phyloP scores from a whole-genome alignment of 2,329 filamentous ascomycete species.

The Scedosporium minutisporum region DNA sequence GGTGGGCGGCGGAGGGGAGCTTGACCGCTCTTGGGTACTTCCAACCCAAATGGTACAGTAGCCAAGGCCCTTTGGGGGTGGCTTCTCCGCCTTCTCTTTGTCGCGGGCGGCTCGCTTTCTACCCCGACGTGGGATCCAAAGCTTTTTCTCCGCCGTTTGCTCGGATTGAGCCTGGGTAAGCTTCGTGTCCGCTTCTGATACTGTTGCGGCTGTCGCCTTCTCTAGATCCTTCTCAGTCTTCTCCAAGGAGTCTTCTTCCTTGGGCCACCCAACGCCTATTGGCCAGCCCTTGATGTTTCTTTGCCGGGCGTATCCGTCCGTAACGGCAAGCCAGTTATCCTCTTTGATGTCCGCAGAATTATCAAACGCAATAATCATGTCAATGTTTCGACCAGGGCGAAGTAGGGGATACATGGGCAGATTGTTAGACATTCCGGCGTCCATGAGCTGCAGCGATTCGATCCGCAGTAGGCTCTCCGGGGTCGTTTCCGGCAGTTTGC shows the following conservation, averaged over 20 bases:
- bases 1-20: slow-evolving; percentile 40
- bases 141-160: slow-evolving; percentile 48
- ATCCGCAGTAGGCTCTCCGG: slow-evolving; percentile 64
- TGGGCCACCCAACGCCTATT: slow-evolving; percentile 87
- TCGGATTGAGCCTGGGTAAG: slow-evolving; percentile 40
- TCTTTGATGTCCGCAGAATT: slow-evolving; percentile 86
- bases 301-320: slow-evolving; percentile 85
- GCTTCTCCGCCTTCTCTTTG: slow-evolving; percentile 26
- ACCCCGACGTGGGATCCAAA: slow-evolving; percentile 27
- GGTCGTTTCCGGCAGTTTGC: slow-evolving; percentile 63
- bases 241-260: slow-evolving; percentile 44
- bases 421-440: slow-evolving; percentile 98
- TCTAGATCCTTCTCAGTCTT: slow-evolving; percentile 57
- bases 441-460: slow-evolving; percentile 77
- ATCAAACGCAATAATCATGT: slow-evolving; percentile 87
- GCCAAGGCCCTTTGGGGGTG: slow-evolving; percentile 54
- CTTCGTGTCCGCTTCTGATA: slow-evolving; percentile 48
- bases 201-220: slow-evolving; percentile 47
- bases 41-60: slow-evolving; percentile 97
- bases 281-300: slow-evolving; percentile 92
- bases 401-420: slow-evolving; percentile 91
- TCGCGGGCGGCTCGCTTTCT: slow-evolving; percentile 13
- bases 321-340: slow-evolving; percentile 93
- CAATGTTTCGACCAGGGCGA: slow-evolving; percentile 76
- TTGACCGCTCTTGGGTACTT: slow-evolving; percentile 61